Base-by-base conservation (phyloP, 1,139 yeast genomes). In the Candida gigantensis region DNA sequence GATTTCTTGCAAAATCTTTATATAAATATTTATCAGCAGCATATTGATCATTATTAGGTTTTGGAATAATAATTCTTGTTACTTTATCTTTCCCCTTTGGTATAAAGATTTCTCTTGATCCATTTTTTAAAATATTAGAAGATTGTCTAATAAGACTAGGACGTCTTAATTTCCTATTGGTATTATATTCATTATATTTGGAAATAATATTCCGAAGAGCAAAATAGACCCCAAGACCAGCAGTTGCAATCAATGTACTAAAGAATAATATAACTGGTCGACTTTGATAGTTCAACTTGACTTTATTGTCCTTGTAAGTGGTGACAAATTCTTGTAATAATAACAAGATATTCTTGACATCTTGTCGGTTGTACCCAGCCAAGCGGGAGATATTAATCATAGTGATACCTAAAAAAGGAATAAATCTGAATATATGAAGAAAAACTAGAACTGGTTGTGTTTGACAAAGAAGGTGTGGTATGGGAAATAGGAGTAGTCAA, bases 21-120 rank as follows among this genome's bases (percentile, higher is more conserved):
- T 83, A 82, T 31, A 77, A 57, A 40, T 82, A 71, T 52, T 80
- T 74, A 55, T 84, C 89, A 5, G 84, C 84, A 37, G 86, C 89
- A 52, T 80, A 81, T 41, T 67, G 73, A 50, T 78, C 84, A 43
- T 64, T 55, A 47, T 75, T 74, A 3, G 84, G 78, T 26, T 78
- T 77, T n/a, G 79, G 74, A 11, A 84, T 73, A 24, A 72, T 70
- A 24, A 83, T 75, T 28, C 78, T 60, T 2, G 72, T 53, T 14
- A 74, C 56, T 18, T 58, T 51, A 39, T 57, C 58, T 38, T 66
- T 68, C 12, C 74, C 72, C 51, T 71, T 74, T 4, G 83, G 82
- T n/a, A 79, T 72, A 36, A 62, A 65, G 25, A 78, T 69, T 37
- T 73, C 74, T 39, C 84, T 65, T 15, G 72, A 68, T 2, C 84